These are phyloP conservation scores for Microsporum audouinii DNA, from an alignment of 2,329 filamentous ascomycete species.

Conservation along the genomic window DNA sequence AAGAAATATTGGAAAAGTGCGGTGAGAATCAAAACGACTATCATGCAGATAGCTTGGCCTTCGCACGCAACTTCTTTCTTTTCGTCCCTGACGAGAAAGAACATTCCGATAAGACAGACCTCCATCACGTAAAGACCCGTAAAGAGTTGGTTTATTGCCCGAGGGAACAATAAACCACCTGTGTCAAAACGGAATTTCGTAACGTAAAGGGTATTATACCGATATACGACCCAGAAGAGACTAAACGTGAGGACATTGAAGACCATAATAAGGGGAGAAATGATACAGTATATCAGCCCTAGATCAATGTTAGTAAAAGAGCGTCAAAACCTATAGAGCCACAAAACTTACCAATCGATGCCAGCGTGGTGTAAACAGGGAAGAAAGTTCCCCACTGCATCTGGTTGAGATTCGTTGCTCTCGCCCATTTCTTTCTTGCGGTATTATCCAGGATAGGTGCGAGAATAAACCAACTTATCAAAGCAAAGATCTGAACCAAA, in stretches of 20 bases:
- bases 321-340: neutral
- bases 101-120: conserved; percentile 75
- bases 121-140: conserved; percentile 94
- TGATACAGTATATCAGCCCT: conserved; percentile 70
- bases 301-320: neutral
- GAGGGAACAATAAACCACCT: conserved; percentile 80
- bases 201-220: conserved; percentile 96
- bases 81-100: conserved; percentile 61
- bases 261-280: conserved; percentile 79
- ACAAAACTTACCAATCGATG: conserved; percentile 52
- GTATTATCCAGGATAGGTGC: conserved; percentile 76
- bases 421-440: conserved; percentile 65
- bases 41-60: conserved; percentile 74
- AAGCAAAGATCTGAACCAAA: conserved; percentile 66
- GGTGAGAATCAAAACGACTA: conserved; percentile 61
- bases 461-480: conserved; percentile 71
- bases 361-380: conserved; percentile 92
- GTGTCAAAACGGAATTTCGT: conserved; percentile 83
- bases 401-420: conserved; percentile 65
- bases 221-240: conserved; percentile 84
- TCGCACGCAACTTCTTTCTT: conserved; percentile 48
- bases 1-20: conserved; percentile 66
- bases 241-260: conserved; percentile 90
- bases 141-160: conserved; percentile 90
- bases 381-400: conserved; percentile 91